Evolutionary conservation across 305 asterid species (phyloP), one percentile per base, ranked within the genome.

Genomic region (Euphrasia arctica): DNA sequence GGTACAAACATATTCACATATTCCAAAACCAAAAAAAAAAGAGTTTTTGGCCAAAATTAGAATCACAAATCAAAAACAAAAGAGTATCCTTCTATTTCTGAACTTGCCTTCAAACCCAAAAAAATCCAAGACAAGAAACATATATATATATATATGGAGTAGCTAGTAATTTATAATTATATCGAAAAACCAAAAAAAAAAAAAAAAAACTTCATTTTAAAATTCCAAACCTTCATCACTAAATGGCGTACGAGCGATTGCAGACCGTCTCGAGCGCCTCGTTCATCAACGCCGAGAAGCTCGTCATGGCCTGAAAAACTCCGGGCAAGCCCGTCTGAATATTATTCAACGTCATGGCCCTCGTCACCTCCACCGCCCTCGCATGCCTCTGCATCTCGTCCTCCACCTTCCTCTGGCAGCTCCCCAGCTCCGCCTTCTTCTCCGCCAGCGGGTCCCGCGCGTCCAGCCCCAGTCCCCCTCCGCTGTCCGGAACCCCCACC

Each of bases 311-410:
- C 75, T 88, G 97, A 75, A 94, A 90, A 60, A 94, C 99, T 31
- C 98, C 96, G 0, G 99, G 99, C 80, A 94, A 64, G 10, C 99
- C 99, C 0, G 99, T 90, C 67, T 94, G 99, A 27, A 94, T 81
- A 74, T 94, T 94, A 67, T 88, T 90, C 75, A 86, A 69, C 3
- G 98, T 90, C 93, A 88, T 84, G n/a, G 99, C 93, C 67, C 97
- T 71, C 5, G 99, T 94, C 75, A 90, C 96, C 71, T 94, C 99
- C 0, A 86, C 89, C 0, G 96, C 96, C 79, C 72, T 90, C 0
- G 93, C 45, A 69, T 94, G 95, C 68, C 82, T 91, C 57, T 78
- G 14, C 93, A 88, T 86, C 80, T 94, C 99, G 39, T 90, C 98
- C 62, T 88, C 96, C 60, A 94, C 96, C 42, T 91, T 85, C 64